Conservation (phyloP, 2,329 filamentous ascomycete species). For the Fusarium xyrophilum region DNA sequence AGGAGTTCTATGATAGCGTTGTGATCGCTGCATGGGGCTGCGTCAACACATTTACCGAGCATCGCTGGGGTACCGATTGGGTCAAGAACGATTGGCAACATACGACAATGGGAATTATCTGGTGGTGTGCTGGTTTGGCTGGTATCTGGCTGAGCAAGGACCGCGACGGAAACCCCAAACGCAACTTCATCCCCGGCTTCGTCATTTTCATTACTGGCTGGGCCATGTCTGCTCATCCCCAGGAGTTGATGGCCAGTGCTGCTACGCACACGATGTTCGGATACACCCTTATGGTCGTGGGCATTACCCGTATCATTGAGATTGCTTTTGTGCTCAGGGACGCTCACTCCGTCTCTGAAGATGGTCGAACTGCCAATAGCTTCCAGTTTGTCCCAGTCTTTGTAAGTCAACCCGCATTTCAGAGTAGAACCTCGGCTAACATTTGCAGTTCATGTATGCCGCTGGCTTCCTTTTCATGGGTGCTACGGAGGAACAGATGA, state of each 20-base stretch:
- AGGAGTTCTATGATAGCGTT: slow-evolving; percentile 94
- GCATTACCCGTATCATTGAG: slow-evolving; percentile 84
- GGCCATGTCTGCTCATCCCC: slow-evolving; percentile 93
- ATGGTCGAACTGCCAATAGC: slow-evolving; percentile 72
- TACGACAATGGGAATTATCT: slow-evolving; percentile 98
- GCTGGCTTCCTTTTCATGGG: slow-evolving; percentile 98
- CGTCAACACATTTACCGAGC: slow-evolving; percentile 98
- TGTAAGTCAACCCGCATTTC: slow-evolving; percentile 54
- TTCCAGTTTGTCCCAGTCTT: slow-evolving; percentile 63
- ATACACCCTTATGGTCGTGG: slow-evolving; percentile 92
- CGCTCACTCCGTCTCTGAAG: slow-evolving; percentile 66
- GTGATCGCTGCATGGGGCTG: slow-evolving; percentile 95
- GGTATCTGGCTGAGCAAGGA: slow-evolving; percentile 91
- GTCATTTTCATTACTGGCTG: slow-evolving; percentile 93
- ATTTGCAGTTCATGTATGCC: slow-evolving; percentile 78
- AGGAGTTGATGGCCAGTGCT: slow-evolving; percentile 81
- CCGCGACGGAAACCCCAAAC: slow-evolving; percentile 82
- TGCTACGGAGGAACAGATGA: slow-evolving; percentile 96
- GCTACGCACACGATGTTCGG: slow-evolving; percentile 91
- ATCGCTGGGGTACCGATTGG: slow-evolving; percentile 90
- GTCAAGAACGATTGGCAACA: slow-evolving; percentile 95
- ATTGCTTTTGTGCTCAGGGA: slow-evolving; percentile 88
- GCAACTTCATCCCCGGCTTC: slow-evolving; percentile 91
- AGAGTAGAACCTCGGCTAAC: slow-evolving; percentile 12
- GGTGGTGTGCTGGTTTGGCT: slow-evolving; percentile 93